Percentiles rank a stretch among this genome's conserved stretches.
phyloP scores from a whole-genome alignment of 768 basidiomycete genomes.

The Agaricus blazei region DNA sequence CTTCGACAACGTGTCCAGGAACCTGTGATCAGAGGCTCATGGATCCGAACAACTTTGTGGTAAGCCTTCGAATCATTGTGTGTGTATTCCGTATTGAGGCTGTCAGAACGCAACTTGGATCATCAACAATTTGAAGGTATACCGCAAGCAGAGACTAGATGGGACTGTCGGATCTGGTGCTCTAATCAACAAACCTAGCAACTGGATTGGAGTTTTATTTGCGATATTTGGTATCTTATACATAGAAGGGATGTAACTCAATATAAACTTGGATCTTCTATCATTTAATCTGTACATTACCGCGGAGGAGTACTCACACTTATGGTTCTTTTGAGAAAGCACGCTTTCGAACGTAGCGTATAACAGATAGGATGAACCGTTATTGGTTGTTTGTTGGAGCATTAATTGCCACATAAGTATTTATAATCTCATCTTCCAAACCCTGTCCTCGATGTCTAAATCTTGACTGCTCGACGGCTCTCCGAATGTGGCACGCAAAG shows the following conservation, averaged over 20 bases:
- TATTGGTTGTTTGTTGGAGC: no score
- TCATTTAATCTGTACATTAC: no score
- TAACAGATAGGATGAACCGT: no score
- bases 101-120: constrained; percentile 74
- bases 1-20: constrained; percentile 69
- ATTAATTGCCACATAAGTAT: no score
- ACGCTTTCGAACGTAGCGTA: no score
- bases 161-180: constrained; percentile 8
- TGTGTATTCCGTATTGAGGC: background rate
- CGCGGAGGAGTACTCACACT: no score
- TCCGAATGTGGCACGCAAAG: constrained; percentile 69
- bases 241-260: no score
- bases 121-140: constrained; percentile 76
- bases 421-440: constrained; percentile 59
- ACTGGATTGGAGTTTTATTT: no score
- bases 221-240: no score
- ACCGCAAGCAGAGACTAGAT: constrained; percentile 48
- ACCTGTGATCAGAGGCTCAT: constrained; percentile 59
- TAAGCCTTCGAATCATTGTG: constrained; percentile 25
- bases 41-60: constrained; percentile 70
- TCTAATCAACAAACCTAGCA: no score
- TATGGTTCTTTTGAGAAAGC: no score
- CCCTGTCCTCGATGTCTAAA: constrained; percentile 31
- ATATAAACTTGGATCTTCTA: no score
- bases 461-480: constrained; percentile 39